Evolutionary conservation across 192 early-diverging fungal genomes (phyloP).

Genomic region (Entomortierella parvispora): DNA sequence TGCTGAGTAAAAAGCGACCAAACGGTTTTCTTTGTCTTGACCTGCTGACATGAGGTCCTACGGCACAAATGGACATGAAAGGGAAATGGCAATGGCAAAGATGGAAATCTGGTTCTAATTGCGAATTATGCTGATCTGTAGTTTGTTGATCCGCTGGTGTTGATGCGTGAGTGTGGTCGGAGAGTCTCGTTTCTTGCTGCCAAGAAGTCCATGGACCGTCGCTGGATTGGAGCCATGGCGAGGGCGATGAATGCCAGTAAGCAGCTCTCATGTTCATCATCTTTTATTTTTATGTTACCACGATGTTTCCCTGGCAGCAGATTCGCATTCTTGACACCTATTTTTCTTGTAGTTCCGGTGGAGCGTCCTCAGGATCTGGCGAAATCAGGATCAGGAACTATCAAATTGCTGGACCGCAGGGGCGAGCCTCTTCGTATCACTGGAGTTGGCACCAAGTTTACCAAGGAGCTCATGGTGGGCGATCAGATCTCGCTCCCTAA

Average conservation of each 20-base stretch:
- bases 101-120: no score
- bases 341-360: slow-evolving; percentile 76
- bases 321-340: no score
- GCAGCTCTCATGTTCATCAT: slow-evolving; percentile 5
- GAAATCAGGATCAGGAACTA: slow-evolving; percentile 69
- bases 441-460: slow-evolving; percentile 76
- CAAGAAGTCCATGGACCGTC: slow-evolving; percentile 86
- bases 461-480: slow-evolving; percentile 66
- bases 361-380: slow-evolving; percentile 90
- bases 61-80: no score
- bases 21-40: background rate
- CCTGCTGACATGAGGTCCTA: no score
- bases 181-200: slow-evolving; percentile 81
- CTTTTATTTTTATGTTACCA: no score
- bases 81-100: background rate
- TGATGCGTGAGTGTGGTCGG: slow-evolving; percentile 83
- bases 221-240: slow-evolving; percentile 84
- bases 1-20: background rate
- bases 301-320: no score
- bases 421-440: slow-evolving; percentile 70
- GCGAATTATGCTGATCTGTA: slow-evolving; percentile 34
- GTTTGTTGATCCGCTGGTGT: slow-evolving; percentile 94
- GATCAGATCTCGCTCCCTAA: slow-evolving; percentile 71
- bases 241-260: slow-evolving; percentile 79
- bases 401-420: slow-evolving; percentile 70